phyloP scores from a whole-genome alignment of 106 monocot species.

The Allium cepa region DNA sequence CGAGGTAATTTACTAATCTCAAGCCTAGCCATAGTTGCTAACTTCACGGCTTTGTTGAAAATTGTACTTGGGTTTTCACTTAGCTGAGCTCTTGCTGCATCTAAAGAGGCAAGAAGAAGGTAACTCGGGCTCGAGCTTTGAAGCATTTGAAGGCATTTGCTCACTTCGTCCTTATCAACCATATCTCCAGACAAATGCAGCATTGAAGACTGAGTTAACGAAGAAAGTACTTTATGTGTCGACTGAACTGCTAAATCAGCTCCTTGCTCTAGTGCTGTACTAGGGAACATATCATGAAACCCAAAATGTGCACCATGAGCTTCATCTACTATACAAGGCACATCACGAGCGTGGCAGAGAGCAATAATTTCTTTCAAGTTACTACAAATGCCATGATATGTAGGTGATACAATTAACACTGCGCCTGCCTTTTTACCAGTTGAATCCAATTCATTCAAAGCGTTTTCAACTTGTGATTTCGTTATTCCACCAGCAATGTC shows the following conservation, averaged over 20 bases:
- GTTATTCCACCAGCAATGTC: slow-evolving; percentile 63
- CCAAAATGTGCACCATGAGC: slow-evolving; percentile 85
- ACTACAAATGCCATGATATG: slow-evolving; percentile 89
- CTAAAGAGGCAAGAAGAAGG: slow-evolving; percentile 78
- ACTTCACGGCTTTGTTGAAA: slow-evolving; percentile 33
- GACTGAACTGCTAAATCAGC: slow-evolving; percentile 82
- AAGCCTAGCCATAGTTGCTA: slow-evolving; percentile 31
- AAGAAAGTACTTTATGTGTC: slow-evolving; percentile 77
- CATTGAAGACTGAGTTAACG: slow-evolving; percentile 91
- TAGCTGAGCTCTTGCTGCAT: slow-evolving; percentile 82
- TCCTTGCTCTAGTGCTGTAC: slow-evolving; percentile 63
- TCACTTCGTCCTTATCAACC: slow-evolving; percentile 43
- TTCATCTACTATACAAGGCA: slow-evolving; percentile 79
- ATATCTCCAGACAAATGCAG: slow-evolving; percentile 48
- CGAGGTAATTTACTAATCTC: slow-evolving; percentile 31
- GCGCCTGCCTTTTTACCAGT: slow-evolving; percentile 42
- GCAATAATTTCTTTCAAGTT: slow-evolving; percentile 35
- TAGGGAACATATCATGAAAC: slow-evolving; percentile 54
- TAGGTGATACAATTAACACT: slow-evolving; percentile 72
- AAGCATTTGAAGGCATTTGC: slow-evolving; percentile 69
- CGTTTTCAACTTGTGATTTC: slow-evolving; percentile 43
- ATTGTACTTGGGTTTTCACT: slow-evolving; percentile 29
- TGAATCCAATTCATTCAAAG: slow-evolving; percentile 40
- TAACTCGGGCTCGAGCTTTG: slow-evolving; percentile 88
- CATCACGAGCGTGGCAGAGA: slow-evolving; percentile 43